Percentiles rank a stretch among this genome's conserved stretches.
These are phyloP conservation scores for Elsinoe fawcettii DNA, from an alignment of 2,329 filamentous ascomycete species.

Conservation along the genomic window DNA sequence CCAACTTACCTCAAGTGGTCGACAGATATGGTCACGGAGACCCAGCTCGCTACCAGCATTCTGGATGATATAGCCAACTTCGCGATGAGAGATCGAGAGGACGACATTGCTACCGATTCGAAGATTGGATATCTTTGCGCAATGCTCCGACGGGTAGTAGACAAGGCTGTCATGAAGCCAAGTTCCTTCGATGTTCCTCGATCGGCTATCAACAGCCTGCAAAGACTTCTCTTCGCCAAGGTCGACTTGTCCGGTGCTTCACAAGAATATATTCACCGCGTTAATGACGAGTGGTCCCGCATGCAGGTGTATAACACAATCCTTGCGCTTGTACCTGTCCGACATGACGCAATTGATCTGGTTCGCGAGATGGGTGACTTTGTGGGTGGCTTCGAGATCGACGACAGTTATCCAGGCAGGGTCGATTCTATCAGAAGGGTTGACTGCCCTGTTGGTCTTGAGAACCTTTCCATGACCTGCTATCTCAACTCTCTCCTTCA, in stretches of 20 bases:
- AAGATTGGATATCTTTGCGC: not conserved
- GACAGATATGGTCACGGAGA: not conserved
- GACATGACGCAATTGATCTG: not conserved
- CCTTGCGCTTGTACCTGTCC: not conserved
- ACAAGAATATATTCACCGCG: not conserved
- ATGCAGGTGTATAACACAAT: not conserved
- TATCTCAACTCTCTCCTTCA: conserved; percentile 93
- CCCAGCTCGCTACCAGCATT: not conserved
- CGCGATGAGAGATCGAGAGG: not conserved
- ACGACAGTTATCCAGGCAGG: not conserved
- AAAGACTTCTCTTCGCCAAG: conserved; percentile 1
- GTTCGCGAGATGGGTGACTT: not conserved
- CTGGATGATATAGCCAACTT: not conserved
- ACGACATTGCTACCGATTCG: not conserved
- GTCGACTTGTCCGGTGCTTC: not conserved
- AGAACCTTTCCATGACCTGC: conserved; percentile 90
- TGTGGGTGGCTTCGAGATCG: not conserved
- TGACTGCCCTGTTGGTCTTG: conserved; percentile 77
- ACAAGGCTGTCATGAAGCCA: not conserved
- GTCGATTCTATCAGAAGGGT: not conserved
- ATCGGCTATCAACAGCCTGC: not conserved
- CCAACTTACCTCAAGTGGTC: not conserved
- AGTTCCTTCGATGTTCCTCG: not conserved
- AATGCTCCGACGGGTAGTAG: not conserved
- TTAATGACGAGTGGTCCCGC: not conserved